Evolutionary conservation across 164 flowering plant species (phyloP).

Genomic region (Vitis riparia): DNA sequence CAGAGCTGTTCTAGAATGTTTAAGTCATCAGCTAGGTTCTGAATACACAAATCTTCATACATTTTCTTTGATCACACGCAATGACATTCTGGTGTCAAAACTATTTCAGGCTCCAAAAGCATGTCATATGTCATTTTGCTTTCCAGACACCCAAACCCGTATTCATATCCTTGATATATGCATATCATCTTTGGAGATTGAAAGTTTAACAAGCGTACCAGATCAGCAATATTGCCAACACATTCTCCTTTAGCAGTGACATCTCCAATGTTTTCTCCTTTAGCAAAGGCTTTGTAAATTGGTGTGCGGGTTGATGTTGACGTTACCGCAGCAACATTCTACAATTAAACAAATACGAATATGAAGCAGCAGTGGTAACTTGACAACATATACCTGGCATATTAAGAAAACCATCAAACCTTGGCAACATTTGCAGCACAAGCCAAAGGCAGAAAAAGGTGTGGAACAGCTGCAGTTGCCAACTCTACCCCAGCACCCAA

Average conservation of each 20-base stretch:
- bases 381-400: not conserved
- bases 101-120: too few relatives aligned
- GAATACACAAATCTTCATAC: too few relatives aligned
- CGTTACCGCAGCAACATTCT: slow-evolving; percentile 98
- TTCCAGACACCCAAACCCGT: not conserved
- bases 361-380: slow-evolving; percentile 3
- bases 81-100: too few relatives aligned
- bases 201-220: slow-evolving; percentile 50
- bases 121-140: not conserved
- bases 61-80: too few relatives aligned
- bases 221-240: slow-evolving; percentile 94
- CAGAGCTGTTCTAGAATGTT: too few relatives aligned
- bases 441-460: slow-evolving; percentile 95
- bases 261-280: slow-evolving; percentile 98
- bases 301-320: slow-evolving; percentile 99
- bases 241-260: slow-evolving; percentile 99
- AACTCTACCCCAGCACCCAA: slow-evolving; percentile 96
- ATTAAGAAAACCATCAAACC: slow-evolving; percentile 38
- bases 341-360: slow-evolving; percentile 9
- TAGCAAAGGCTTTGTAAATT: slow-evolving; percentile 98
- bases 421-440: slow-evolving; percentile 96
- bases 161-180: not conserved
- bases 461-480: slow-evolving; percentile 92
- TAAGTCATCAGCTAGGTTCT: too few relatives aligned
- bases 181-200: not conserved